Conservation (phyloP, 352 stramenopile species). For the Globisporangium paddicum region DNA sequence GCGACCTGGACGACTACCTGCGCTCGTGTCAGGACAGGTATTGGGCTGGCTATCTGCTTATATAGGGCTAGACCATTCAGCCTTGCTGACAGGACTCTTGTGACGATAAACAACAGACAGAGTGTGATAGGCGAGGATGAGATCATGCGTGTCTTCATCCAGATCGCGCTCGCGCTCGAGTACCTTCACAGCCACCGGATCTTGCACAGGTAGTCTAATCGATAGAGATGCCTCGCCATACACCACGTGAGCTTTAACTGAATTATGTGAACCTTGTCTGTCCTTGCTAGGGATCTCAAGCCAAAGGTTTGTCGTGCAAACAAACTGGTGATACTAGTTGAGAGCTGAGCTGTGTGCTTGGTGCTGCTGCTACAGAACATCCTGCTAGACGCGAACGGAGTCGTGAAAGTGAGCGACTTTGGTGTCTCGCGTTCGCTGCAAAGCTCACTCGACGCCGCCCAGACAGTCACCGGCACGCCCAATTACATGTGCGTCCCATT, state of each 20-base stretch:
- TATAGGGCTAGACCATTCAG: too few relatives aligned
- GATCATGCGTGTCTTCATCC: constrained; percentile 69
- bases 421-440: constrained; percentile 43
- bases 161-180: constrained; percentile 47
- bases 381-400: constrained; percentile 38
- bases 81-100: not conserved
- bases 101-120: constrained; percentile 9
- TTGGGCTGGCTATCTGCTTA: not conserved
- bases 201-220: constrained; percentile 65
- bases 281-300: constrained; percentile 46
- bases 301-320: constrained; percentile 24
- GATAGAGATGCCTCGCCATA: not conserved
- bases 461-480: constrained; percentile 68
- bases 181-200: constrained; percentile 60
- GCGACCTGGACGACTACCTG: constrained; percentile 57
- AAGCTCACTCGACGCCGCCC: constrained; percentile 35
- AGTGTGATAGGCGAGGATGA: constrained; percentile 28
- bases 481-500: constrained; percentile 74
- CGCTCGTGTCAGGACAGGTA: constrained; percentile 4
- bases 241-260: not conserved
- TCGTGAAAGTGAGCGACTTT: constrained; percentile 78
- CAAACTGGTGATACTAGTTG: too few relatives aligned
- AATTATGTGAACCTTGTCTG: not conserved
- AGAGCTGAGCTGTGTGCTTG: not conserved
- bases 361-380: constrained; percentile 31